Conservation (phyloP, 2,329 filamentous ascomycete species). For the Boeremia lycopersici region DNA sequence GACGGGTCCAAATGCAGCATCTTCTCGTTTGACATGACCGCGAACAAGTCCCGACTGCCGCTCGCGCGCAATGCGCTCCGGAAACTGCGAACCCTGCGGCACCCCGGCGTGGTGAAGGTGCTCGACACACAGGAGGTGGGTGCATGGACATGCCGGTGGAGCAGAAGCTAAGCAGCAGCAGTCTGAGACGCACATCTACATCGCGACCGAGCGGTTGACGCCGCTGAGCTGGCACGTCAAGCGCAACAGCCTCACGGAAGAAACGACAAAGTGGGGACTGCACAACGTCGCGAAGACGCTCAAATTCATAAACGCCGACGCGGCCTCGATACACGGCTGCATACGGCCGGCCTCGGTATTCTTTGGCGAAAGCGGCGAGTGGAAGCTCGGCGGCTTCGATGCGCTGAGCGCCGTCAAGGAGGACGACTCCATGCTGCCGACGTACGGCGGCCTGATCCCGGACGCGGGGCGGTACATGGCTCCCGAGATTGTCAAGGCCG, state of each 20-base stretch:
- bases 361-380: constrained; percentile 94
- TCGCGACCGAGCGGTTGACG: constrained; percentile 88
- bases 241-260: constrained; percentile 82
- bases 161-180: constrained; percentile 48
- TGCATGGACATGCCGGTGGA: not conserved
- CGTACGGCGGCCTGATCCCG: constrained; percentile 83
- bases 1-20: constrained; percentile 94
- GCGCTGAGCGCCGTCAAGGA: constrained; percentile 94
- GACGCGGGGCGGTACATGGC: constrained; percentile 84
- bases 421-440: constrained; percentile 91
- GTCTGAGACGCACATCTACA: constrained; percentile 95
- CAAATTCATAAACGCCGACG: constrained; percentile 96
- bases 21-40: constrained; percentile 88
- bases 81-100: constrained; percentile 89
- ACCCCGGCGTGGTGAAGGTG: constrained; percentile 93
- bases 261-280: constrained; percentile 96
- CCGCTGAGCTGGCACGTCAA: constrained; percentile 90
- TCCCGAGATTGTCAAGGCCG: constrained; percentile 81
- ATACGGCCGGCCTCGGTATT: constrained; percentile 86
- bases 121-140: constrained; percentile 89
- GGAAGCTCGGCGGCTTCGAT: constrained; percentile 95
- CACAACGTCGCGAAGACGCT: constrained; percentile 88
- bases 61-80: constrained; percentile 92
- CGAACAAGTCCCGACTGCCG: constrained; percentile 80
- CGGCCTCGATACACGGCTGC: constrained; percentile 86